These are phyloP conservation scores for Hypoxylon lienhwacheense DNA, from an alignment of 495 filamentous ascomycete genomes.

Conservation along the genomic window DNA sequence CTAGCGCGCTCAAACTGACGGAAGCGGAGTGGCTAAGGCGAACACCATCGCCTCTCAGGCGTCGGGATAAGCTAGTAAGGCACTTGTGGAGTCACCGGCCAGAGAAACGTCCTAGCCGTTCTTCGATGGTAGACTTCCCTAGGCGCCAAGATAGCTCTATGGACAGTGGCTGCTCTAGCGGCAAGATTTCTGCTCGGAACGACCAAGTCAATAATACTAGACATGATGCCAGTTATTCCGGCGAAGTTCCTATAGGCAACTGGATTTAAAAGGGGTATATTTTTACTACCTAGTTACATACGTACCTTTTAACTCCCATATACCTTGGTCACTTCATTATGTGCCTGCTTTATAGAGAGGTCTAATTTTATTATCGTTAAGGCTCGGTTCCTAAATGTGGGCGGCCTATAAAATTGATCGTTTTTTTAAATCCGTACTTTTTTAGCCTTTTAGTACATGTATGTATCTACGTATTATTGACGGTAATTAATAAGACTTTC, in stretches of 20 bases:
- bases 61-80: conserved; percentile 2
- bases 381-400: no score
- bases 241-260: conserved; percentile 25
- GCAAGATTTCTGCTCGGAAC: not conserved
- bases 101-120: conserved; percentile 2
- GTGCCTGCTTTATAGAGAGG: no score
- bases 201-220: not conserved
- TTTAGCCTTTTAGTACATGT: no score
- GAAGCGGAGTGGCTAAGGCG: conserved; percentile 48
- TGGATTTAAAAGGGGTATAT: conserved; percentile 37
- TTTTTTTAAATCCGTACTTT: no score
- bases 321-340: no score
- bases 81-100: conserved; percentile 30
- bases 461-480: conserved; percentile 1
- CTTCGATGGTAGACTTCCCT: conserved; percentile 27
- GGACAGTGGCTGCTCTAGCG: not conserved
- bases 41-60: conserved; percentile 39
- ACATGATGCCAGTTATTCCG: not conserved
- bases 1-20: conserved; percentile 29
- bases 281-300: no score
- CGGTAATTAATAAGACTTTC: not conserved
- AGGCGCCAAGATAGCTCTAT: not conserved
- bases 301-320: no score
- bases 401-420: no score
- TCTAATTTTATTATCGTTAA: no score